These are phyloP conservation scores for Ceratopteris richardii DNA, from an alignment of 75 land plant species.

Conservation along the genomic window DNA sequence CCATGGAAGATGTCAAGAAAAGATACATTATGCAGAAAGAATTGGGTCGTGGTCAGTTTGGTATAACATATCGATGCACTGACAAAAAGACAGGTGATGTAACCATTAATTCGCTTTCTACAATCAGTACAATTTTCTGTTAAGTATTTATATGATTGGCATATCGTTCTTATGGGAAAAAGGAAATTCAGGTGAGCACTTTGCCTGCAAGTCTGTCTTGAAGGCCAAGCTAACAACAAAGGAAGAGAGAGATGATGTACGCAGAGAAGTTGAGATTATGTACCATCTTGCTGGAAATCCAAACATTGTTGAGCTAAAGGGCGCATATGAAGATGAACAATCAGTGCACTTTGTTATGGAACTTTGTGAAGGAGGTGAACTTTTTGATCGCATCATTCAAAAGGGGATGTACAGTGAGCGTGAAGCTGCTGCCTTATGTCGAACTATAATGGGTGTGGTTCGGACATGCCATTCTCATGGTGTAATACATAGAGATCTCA, in stretches of 20 bases:
- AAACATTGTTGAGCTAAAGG: conserved; percentile 24
- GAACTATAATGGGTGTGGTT: conserved; percentile 20
- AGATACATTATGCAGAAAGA: conserved; percentile 47
- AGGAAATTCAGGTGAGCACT: background rate
- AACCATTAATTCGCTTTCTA: too few species aligned
- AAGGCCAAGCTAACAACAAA: conserved; percentile 18
- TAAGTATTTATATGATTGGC: too few species aligned
- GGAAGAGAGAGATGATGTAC: conserved; percentile 17
- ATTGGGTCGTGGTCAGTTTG: conserved; percentile 69
- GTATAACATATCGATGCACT: conserved; percentile 31
- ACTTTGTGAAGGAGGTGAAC: conserved; percentile 26
- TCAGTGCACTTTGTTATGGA: conserved; percentile 30
- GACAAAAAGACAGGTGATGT: background rate
- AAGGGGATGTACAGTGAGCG: conserved; percentile 24
- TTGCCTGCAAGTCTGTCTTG: conserved; percentile 21
- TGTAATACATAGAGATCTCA: conserved; percentile 24
- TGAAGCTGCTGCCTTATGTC: conserved; percentile 14
- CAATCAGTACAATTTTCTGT: too few species aligned
- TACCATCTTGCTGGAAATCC: conserved; percentile 23
- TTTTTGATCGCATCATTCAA: conserved; percentile 20
- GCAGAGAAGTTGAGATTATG: conserved; percentile 28
- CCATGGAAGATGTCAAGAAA: conserved; percentile 40
- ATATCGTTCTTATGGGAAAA: too few species aligned
- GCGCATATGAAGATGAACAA: conserved; percentile 23
- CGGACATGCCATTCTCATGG: conserved; percentile 23